A percentile compares a stretch with the other conserved stretches of the same genome.
These are phyloP conservation scores for Fusarium stilboides DNA, from an alignment of 2,329 filamentous ascomycete species.

Conservation along the genomic window DNA sequence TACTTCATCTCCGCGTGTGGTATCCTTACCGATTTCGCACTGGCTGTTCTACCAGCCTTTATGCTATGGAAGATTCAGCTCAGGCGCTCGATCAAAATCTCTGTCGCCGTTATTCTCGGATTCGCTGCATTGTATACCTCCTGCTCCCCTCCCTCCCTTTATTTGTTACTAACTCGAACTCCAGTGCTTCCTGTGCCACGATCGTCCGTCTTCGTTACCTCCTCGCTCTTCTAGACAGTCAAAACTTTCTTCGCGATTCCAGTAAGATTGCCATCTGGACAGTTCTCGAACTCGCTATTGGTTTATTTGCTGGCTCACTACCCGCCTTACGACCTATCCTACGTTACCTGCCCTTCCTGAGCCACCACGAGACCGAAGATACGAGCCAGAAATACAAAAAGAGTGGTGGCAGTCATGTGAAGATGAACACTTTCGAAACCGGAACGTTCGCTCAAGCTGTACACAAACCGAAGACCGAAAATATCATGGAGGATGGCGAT, in stretches of 20 bases:
- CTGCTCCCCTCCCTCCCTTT: background rate
- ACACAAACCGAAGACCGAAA: background rate
- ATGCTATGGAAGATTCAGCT: conserved; percentile 11
- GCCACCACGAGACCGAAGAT: background rate
- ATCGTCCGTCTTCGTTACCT: conserved; percentile 16
- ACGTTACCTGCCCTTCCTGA: conserved; percentile 7
- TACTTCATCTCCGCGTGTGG: conserved; percentile 20
- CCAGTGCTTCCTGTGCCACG: conserved; percentile 6
- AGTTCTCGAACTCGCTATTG: conserved; percentile 17
- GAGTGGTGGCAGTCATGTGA: background rate
- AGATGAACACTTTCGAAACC: background rate
- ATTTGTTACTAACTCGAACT: background rate
- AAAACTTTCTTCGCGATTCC: conserved; percentile 9
- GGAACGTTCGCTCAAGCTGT: background rate
- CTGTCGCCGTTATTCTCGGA: conserved; percentile 9
- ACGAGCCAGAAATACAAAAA: background rate
- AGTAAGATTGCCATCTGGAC: conserved; percentile 23
- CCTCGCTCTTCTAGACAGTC: conserved; percentile 10
- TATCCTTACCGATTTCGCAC: conserved; percentile 10
- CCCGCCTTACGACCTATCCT: conserved; percentile 14
- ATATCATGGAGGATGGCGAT: background rate
- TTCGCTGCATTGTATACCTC: conserved; percentile 3
- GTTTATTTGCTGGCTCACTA: conserved; percentile 15
- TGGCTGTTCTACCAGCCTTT: conserved; percentile 5
- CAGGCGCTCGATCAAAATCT: conserved; percentile 7